Evolutionary conservation across 768 basidiomycete species (phyloP), one percentile per base, ranked within the genome.

Genomic region (Boletus rubescentipes): DNA sequence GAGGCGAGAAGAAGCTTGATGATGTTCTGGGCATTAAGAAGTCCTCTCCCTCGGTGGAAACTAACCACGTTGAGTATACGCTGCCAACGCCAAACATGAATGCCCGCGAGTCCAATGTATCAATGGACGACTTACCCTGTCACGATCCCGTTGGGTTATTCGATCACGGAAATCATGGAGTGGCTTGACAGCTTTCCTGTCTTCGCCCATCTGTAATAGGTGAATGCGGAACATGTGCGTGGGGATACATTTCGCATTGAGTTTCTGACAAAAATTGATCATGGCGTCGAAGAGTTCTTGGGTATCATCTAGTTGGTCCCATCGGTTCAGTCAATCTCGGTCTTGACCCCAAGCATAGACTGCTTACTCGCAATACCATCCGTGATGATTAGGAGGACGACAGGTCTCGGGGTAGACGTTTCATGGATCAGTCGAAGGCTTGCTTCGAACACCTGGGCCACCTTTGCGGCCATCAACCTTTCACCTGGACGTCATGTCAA

Each of bases 41-140:
- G 54, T 18, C 65, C 65, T 38, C 65, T 61, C 36, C 52, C 65
- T 18, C 65, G 51, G 41, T 66, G 65, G 40, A 48, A 66, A 46
- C 65, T 65, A 37, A 67, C 46, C 12, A 61, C 52, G 18, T 54
- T 56, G 42, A 67, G 58, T 3, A 66, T 53, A 12, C 58, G 53
- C 65, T 66, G 21, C 26, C 37, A 0, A 42, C 15, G 1, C 10
- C 20, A 46, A 9, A 32, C 14, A 3, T 63, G n/a, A 66, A 21
- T 29, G 1, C 14, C 2, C 5, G 29, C 14, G 16, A 23, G 39
- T 23, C 31, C 12, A 11, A 32, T 20, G 14, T 0, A 8, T 18
- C 5, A 10, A 36, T 6, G 10, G 10, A 41, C 18, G 12, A 57
- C 59, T 7, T 21, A 35, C 62, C 52, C 62, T 59, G 15, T 55